These are phyloP conservation scores for Polysphondylium violaceum DNA, from an alignment of 78 protist genomes.

Conservation along the genomic window DNA sequence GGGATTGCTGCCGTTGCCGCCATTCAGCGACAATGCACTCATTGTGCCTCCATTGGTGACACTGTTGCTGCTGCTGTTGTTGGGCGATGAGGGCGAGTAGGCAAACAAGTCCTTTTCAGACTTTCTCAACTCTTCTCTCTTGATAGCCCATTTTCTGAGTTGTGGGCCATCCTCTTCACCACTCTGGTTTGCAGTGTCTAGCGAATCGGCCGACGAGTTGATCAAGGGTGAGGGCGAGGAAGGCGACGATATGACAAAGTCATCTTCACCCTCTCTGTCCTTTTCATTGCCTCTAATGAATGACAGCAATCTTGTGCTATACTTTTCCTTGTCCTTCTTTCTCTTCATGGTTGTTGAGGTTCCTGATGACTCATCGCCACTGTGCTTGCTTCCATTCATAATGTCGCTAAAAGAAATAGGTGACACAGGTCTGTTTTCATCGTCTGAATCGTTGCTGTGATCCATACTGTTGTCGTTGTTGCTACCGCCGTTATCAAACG, in stretches of 20 bases:
- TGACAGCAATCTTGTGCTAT: slow-evolving; percentile 34
- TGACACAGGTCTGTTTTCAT: neutral
- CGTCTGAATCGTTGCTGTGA: neutral
- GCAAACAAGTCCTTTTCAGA: slow-evolving; percentile 31
- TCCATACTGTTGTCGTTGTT: neutral
- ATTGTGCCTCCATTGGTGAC: neutral
- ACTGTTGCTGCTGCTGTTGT: neutral
- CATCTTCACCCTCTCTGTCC: slow-evolving; percentile 26
- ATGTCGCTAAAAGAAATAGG: neutral
- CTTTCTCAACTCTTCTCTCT: slow-evolving; percentile 29
- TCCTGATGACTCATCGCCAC: neutral
- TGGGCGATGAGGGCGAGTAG: slow-evolving; percentile 7
- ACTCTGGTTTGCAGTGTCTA: slow-evolving; percentile 4
- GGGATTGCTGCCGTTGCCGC: neutral
- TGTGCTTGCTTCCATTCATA: neutral
- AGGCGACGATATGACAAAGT: slow-evolving; percentile 28
- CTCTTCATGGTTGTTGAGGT: neutral
- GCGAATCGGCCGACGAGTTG: slow-evolving; percentile 4
- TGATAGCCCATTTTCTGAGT: slow-evolving; percentile 75
- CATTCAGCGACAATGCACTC: neutral
- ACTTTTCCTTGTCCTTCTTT: slow-evolving; percentile 37
- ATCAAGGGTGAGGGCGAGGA: neutral
- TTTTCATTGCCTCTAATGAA: slow-evolving; percentile 26
- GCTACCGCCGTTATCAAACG: neutral
- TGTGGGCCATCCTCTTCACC: slow-evolving; percentile 33